A percentile compares a stretch with the other conserved stretches of the same genome.
Conservation (phyloP, 208 protist species). For the Leishmania amazonensis region DNA sequence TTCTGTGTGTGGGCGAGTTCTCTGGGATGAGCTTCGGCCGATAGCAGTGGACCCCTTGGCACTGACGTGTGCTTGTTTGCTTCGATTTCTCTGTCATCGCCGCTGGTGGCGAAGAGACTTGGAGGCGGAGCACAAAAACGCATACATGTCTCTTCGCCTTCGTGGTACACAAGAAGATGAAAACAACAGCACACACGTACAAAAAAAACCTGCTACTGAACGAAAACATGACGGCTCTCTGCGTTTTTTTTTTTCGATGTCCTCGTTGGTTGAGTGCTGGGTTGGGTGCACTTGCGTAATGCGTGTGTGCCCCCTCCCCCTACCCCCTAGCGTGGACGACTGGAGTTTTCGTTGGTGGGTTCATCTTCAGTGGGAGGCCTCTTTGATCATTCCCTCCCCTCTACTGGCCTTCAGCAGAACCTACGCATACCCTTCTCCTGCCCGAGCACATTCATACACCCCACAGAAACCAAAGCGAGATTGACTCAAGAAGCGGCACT, state of each 20-base stretch:
- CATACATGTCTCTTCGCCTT: not conserved
- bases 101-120: not conserved
- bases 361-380: not conserved
- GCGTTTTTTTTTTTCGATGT: not conserved
- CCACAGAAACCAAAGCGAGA: not conserved
- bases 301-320: not conserved
- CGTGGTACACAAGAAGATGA: not conserved
- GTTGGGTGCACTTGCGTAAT: not conserved
- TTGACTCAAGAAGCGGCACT: not conserved
- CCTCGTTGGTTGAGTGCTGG: not conserved
- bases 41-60: not conserved
- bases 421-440: not conserved
- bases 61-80: not conserved
- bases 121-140: not conserved
- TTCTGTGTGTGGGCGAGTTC: not conserved
- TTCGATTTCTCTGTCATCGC: not conserved
- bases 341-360: not conserved
- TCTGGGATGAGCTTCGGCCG: not conserved
- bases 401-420: not conserved
- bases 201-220: not conserved
- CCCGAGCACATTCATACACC: not conserved
- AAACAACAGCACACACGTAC: not conserved
- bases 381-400: not conserved
- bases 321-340: not conserved
- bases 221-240: not conserved